Evolutionary conservation across 768 basidiomycete genomes (phyloP).

Genomic region (Pisolithus marmoratus): DNA sequence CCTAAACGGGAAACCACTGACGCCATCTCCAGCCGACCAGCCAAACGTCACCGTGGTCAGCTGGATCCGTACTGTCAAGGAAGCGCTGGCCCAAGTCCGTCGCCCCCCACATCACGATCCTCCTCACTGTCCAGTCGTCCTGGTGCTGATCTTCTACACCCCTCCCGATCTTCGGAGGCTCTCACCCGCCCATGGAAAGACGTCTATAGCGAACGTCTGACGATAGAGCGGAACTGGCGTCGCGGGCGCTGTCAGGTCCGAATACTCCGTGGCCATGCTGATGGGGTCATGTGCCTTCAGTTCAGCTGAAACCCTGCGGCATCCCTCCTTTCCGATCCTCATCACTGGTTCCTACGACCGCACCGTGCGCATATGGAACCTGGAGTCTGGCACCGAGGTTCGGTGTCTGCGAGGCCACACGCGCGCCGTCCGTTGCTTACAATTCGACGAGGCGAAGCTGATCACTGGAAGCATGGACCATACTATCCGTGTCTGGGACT

Average conservation of each 20-base stretch:
- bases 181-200: constrained; percentile 94
- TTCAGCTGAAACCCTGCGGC: constrained; percentile 79
- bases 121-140: constrained; percentile 6
- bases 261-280: constrained; percentile 87
- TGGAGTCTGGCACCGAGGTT: constrained; percentile 83
- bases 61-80: constrained; percentile 2
- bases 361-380: constrained; percentile 92
- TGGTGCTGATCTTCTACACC: constrained; percentile 20
- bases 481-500: constrained; percentile 94
- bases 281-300: constrained; percentile 97
- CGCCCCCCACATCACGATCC: constrained; percentile 13
- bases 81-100: not conserved
- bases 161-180: constrained; percentile 26
- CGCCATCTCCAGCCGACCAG: constrained; percentile 28
- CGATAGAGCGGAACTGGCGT: constrained; percentile 95
- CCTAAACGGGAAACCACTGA: constrained; percentile 34
- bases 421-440: constrained; percentile 84
- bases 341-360: constrained; percentile 98
- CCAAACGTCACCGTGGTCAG: constrained; percentile 45
- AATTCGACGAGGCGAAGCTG: constrained; percentile 93
- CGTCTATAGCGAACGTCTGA: constrained; percentile 96
- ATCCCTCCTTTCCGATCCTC: constrained; percentile 86
- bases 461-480: constrained; percentile 97
- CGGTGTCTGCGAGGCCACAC: constrained; percentile 86
- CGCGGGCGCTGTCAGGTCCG: constrained; percentile 83